Evolutionary conservation across 306 rosid genomes (phyloP), one percentile per base, ranked within the genome.

Genomic region (Rosa persica): DNA sequence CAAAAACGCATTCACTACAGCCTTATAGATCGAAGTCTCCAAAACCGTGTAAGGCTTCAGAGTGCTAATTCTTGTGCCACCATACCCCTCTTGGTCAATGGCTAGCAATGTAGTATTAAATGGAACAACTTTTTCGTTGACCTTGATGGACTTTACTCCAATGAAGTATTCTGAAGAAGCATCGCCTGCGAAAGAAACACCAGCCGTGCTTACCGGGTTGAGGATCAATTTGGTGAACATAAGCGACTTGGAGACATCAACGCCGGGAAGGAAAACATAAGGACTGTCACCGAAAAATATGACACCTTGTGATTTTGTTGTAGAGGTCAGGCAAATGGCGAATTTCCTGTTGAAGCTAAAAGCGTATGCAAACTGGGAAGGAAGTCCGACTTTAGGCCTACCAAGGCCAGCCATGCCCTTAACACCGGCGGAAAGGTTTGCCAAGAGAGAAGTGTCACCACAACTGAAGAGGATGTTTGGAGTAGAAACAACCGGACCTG

Each of bases 341-440:
- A 91, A 89, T 55, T 85, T 91, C 30, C 83, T 79, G 0, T 13
- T 30, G 16, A 89, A 76, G 67, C 82, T 73, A 46, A 91, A 91
- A 54, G 85, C 78, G 0, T 84, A 78, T 3, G 97, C 8, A 25
- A 86, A 83, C 20, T 80, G 88, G 1, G 83, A 82, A 40, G 94
- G 90, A 3, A 91, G 79, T 2, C 87, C 81, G 19, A 81, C 81
- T 58, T 38, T 79, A 0, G 82, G 52, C 75, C 89, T 77, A 5
- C 94, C 92, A 6, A 91, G 83, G 61, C 92, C 97, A 15, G 85
- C 94, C 81, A 91, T 87, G 9, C 93, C 97, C 40, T 16, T 76
- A 30, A 79, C 91, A 17, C 94, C 90, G 8, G 3, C 57, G 8
- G 92, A 72, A 17, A 91, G 87, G 57, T 88, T 88, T 1, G 81